Conservation (phyloP, 768 basidiomycete species). For the Lentinula guzmanii region DNA sequence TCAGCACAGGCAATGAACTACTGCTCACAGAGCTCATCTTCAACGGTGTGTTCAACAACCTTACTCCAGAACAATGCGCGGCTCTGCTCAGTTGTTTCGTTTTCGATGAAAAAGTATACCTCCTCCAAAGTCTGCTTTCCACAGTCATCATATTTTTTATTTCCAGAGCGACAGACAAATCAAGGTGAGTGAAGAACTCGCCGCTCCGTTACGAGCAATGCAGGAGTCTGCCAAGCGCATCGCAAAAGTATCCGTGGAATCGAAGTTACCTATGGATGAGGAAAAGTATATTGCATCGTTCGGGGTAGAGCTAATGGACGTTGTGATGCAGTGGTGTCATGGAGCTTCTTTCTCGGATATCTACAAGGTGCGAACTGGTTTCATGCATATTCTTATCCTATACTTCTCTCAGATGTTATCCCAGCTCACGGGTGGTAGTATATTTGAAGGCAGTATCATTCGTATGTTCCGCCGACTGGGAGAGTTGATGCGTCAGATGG, state of each 20-base stretch:
- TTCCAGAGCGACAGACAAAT: constrained; percentile 79
- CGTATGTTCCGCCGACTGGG: constrained; percentile 92
- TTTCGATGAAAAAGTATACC: constrained; percentile 89
- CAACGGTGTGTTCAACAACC: constrained; percentile 89
- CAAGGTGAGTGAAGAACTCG: constrained; percentile 89
- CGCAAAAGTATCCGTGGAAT: constrained; percentile 92
- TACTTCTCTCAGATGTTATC: not conserved
- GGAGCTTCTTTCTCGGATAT: constrained; percentile 95
- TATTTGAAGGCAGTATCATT: constrained; percentile 95
- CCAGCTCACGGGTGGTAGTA: constrained; percentile 72
- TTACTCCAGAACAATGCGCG: constrained; percentile 89
- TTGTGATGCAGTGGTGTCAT: constrained; percentile 94
- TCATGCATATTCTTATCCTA: no score
- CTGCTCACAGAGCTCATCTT: constrained; percentile 96
- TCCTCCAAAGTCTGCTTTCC: not conserved
- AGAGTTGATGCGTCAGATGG: constrained; percentile 95
- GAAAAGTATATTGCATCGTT: constrained; percentile 95
- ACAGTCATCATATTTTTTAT: constrained; percentile 7
- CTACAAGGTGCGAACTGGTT: constrained; percentile 64
- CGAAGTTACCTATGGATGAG: constrained; percentile 82
- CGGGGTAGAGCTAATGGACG: constrained; percentile 98
- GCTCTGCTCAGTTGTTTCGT: constrained; percentile 97
- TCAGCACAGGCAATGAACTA: constrained; percentile 94
- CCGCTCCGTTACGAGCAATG: constrained; percentile 87
- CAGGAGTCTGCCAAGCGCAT: constrained; percentile 94